These are phyloP conservation scores for Daedaleopsis sinensis DNA, from an alignment of 768 basidiomycete genomes.

Conservation along the genomic window DNA sequence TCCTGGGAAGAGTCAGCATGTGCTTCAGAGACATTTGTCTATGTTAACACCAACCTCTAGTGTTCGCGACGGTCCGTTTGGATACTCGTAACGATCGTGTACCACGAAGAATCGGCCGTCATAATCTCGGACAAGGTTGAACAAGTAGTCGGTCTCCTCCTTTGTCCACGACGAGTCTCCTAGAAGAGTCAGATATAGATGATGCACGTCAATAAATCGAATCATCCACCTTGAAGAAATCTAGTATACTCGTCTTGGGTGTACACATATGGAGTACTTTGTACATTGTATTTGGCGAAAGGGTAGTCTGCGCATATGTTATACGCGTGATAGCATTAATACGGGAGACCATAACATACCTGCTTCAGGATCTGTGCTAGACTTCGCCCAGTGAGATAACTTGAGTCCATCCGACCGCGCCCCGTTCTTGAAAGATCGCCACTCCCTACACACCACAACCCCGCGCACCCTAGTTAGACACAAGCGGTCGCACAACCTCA, in stretches of 20 bases:
- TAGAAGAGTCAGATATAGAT: neutral
- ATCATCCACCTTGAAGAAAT: conserved; percentile 67
- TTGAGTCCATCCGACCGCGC: conserved; percentile 70
- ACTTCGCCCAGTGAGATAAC: conserved; percentile 85
- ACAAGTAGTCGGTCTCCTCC: conserved; percentile 94
- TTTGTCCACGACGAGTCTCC: conserved; percentile 86
- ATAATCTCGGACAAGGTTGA: conserved; percentile 76
- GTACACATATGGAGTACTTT: conserved; percentile 67
- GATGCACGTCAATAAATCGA: neutral
- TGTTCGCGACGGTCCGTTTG: conserved; percentile 51
- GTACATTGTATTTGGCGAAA: conserved; percentile 84
- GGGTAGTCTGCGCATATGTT: conserved; percentile 57
- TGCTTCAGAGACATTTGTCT: neutral
- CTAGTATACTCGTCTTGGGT: conserved; percentile 85
- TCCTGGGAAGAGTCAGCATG: conserved; percentile 52
- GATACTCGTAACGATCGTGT: conserved; percentile 85
- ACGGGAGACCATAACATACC: conserved; percentile 44
- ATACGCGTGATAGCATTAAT: neutral
- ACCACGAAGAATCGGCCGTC: conserved; percentile 91
- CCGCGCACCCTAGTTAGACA: neutral
- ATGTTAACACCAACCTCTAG: conserved; percentile 61
- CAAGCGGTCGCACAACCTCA: no score
- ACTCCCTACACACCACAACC: conserved; percentile 59
- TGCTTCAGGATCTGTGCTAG: conserved; percentile 50
- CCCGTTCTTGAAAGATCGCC: conserved; percentile 70